Evolutionary conservation across 2,329 filamentous ascomycete genomes (phyloP).

Genomic region (Endocalyx cinctus): DNA sequence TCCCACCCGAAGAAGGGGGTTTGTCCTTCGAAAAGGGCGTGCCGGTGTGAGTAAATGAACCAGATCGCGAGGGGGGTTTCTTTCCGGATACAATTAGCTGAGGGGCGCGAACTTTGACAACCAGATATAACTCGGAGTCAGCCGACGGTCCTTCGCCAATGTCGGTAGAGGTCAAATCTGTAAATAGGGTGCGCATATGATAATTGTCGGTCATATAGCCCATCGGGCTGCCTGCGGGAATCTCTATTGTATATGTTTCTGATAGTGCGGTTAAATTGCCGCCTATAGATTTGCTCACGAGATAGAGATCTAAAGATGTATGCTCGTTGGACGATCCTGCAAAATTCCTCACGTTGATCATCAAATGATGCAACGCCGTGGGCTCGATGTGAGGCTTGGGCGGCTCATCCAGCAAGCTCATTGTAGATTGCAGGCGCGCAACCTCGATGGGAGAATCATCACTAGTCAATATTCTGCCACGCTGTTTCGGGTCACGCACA

Average conservation of each 20-base stretch:
- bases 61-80: constrained; percentile 49
- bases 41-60: constrained; percentile 36
- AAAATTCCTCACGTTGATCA: constrained; percentile 81
- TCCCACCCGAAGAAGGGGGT: constrained; percentile 43
- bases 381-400: constrained; percentile 65
- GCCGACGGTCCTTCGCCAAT: constrained; percentile 57
- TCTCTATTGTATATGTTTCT: constrained; percentile 75
- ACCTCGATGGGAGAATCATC: constrained; percentile 92
- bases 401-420: constrained; percentile 87
- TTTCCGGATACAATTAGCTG: constrained; percentile 45
- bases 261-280: constrained; percentile 65
- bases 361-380: constrained; percentile 70
- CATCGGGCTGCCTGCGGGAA: constrained; percentile 70
- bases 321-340: constrained; percentile 71
- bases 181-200: constrained; percentile 79
- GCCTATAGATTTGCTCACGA: constrained; percentile 67
- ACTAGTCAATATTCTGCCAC: constrained; percentile 81
- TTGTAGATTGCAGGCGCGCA: constrained; percentile 86
- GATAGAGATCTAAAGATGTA: constrained; percentile 70
- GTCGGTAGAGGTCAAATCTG: constrained; percentile 76
- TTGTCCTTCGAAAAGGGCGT: constrained; percentile 42
- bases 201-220: constrained; percentile 59
- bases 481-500: constrained; percentile 79
- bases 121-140: constrained; percentile 73
- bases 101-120: constrained; percentile 70